phyloP scores from a whole-genome alignment of 768 basidiomycete species.

The Leccinellum rugosiceps region DNA sequence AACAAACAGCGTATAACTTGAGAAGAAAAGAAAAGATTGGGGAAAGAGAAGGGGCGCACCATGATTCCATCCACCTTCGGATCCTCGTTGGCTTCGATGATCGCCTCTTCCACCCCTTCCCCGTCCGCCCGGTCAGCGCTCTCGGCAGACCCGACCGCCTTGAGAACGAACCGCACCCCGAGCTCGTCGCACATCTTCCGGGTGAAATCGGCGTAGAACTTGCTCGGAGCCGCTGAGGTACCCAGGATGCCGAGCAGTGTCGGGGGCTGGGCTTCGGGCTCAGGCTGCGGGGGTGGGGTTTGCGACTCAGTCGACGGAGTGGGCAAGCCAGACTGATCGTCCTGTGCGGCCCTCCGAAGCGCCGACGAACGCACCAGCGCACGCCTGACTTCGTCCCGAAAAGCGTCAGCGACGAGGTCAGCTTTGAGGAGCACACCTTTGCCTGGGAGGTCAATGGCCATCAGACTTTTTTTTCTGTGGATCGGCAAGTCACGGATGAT shows the following conservation, averaged over 20 bases:
- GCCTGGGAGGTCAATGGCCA: slow-evolving; percentile 36
- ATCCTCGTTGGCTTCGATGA: slow-evolving; percentile 93
- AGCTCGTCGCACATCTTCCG: slow-evolving; percentile 85
- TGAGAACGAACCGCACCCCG: slow-evolving; percentile 84
- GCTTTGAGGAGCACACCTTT: slow-evolving; percentile 81
- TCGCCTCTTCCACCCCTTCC: slow-evolving; percentile 93
- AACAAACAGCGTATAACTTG: neutral
- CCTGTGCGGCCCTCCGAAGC: neutral
- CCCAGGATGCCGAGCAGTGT: slow-evolving; percentile 90
- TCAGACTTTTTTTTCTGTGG: neutral
- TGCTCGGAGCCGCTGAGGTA: slow-evolving; percentile 76
- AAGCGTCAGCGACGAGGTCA: slow-evolving; percentile 68
- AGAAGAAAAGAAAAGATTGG: neutral
- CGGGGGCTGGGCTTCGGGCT: slow-evolving; percentile 42
- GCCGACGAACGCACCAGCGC: neutral
- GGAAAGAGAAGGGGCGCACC: slow-evolving; percentile 47
- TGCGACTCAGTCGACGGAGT: neutral
- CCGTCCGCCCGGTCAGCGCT: slow-evolving; percentile 52
- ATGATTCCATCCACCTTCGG: slow-evolving; percentile 86
- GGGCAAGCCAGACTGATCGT: neutral
- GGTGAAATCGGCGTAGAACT: slow-evolving; percentile 87
- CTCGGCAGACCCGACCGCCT: slow-evolving; percentile 51
- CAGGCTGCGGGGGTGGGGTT: neutral
- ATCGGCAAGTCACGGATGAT: neutral
- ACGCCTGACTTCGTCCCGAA: slow-evolving; percentile 58